phyloP scores from a whole-genome alignment of 1,284 basidiomycete species.

The Ceratobasidium theobromae region DNA sequence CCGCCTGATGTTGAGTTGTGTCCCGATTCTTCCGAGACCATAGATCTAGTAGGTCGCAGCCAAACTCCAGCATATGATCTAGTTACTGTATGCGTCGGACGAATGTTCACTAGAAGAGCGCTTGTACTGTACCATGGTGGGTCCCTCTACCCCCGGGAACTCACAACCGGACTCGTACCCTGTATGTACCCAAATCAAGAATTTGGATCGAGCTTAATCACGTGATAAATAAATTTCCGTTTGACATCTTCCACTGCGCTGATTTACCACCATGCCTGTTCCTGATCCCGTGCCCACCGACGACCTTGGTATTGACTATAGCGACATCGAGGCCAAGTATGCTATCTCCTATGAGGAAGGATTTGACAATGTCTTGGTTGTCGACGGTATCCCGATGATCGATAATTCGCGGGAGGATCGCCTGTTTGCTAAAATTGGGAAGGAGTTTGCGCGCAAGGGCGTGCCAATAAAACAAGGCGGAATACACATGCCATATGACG shows the following conservation, averaged over 20 bases:
- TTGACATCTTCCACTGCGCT: not conserved
- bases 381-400: slow-evolving; percentile 85
- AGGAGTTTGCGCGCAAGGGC: slow-evolving; percentile 80
- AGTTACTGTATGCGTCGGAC: too few relatives aligned
- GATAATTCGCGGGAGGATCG: slow-evolving; percentile 79
- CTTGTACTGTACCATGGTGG: too few relatives aligned
- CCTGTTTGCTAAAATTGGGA: slow-evolving; percentile 75
- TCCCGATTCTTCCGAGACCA: too few relatives aligned
- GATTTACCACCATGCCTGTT: not conserved
- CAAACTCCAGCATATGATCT: too few relatives aligned
- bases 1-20: too few relatives aligned
- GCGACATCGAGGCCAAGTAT: slow-evolving; percentile 92
- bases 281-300: slow-evolving; percentile 37
- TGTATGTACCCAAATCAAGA: too few relatives aligned
- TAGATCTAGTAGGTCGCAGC: too few relatives aligned
- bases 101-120: too few relatives aligned
- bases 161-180: too few relatives aligned
- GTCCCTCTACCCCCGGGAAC: too few relatives aligned
- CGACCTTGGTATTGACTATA: slow-evolving; percentile 84
- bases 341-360: slow-evolving; percentile 76
- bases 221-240: slow-evolving; percentile 47
- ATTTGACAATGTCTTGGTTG: slow-evolving; percentile 83
- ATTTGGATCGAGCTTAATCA: not conserved
- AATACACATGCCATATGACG: slow-evolving; percentile 84
- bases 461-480: slow-evolving; percentile 73